phyloP scores from a whole-genome alignment of 148 eudicot genomes.

The Vaccinium vitisidaea region DNA sequence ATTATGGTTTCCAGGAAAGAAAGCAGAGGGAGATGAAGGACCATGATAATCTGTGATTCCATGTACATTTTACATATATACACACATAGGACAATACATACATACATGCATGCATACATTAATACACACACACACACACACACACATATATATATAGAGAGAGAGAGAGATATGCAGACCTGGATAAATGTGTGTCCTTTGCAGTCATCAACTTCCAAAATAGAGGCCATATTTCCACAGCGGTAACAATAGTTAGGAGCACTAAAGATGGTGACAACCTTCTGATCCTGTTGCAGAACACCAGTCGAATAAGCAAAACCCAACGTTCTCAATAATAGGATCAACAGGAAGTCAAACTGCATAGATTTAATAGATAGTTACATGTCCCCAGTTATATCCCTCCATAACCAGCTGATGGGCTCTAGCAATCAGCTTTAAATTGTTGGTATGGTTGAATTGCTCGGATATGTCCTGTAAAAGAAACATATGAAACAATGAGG shows the following conservation, averaged over 20 bases:
- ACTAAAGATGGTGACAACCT: conserved; percentile 97
- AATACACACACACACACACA: too few species aligned
- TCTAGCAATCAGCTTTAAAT: conserved; percentile 89
- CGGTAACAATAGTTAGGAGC: conserved; percentile 99
- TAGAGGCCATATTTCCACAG: conserved; percentile 99
- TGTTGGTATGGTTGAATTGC: conserved; percentile 96
- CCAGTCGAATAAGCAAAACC: conserved; percentile 9
- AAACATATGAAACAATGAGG: not conserved
- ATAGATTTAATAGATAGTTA: conserved; percentile 28
- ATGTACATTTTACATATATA: too few species aligned
- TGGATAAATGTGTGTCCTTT: conserved; percentile 96
- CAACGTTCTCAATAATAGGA: not conserved
- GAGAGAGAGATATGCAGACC: conserved; percentile 38
- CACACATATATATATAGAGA: too few species aligned
- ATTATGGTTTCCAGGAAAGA: not conserved
- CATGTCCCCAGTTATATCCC: conserved; percentile 99
- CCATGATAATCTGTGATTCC: not conserved
- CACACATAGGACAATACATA: too few species aligned
- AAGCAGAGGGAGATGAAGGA: not conserved
- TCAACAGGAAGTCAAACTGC: not conserved
- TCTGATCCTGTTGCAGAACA: conserved; percentile 76
- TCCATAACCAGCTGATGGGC: conserved; percentile 99
- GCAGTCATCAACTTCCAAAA: conserved; percentile 98
- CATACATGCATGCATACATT: too few species aligned
- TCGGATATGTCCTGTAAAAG: conserved; percentile 86